Conservation (phyloP, 768 basidiomycete species). For the Mycena albidolilacea region DNA sequence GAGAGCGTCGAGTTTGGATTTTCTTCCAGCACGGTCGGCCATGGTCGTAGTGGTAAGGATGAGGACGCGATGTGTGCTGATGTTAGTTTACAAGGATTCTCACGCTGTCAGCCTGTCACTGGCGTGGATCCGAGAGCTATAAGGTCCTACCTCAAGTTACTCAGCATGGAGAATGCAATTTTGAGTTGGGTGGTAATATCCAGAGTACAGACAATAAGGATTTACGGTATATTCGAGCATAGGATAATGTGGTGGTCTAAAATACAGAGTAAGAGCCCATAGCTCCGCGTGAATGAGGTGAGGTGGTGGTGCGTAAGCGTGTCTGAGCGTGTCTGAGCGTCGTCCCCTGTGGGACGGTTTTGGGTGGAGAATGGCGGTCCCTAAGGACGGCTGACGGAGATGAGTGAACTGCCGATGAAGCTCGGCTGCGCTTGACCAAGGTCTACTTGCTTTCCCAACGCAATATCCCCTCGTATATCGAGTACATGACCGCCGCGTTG, state of each 20-base stretch:
- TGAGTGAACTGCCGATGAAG: background rate
- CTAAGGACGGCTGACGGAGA: background rate
- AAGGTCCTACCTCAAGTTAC: too few relatives aligned
- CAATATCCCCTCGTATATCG: conserved; percentile 90
- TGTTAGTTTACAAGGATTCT: background rate
- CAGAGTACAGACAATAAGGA: background rate
- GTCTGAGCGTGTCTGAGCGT: background rate
- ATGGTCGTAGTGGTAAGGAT: conserved; percentile 50
- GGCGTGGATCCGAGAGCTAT: too few relatives aligned
- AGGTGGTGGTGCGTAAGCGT: conserved; percentile 10
- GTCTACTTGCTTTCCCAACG: conserved; percentile 60
- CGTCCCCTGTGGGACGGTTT: conserved; percentile 15
- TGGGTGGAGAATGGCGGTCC: background rate
- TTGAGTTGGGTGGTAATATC: background rate
- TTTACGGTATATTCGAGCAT: conserved; percentile 24
- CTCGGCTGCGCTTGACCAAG: background rate
- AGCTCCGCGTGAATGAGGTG: conserved; percentile 20
- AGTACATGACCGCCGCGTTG: conserved; percentile 97
- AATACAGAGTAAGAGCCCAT: conserved; percentile 22
- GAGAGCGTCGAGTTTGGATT: conserved; percentile 62
- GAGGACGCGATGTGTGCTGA: conserved; percentile 29
- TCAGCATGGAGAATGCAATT: background rate
- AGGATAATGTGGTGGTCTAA: conserved; percentile 29
- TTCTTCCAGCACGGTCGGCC: conserved; percentile 58
- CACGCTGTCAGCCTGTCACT: background rate